These are phyloP conservation scores for Corynascus novoguineensis DNA, from an alignment of 495 filamentous ascomycete species.

Conservation along the genomic window DNA sequence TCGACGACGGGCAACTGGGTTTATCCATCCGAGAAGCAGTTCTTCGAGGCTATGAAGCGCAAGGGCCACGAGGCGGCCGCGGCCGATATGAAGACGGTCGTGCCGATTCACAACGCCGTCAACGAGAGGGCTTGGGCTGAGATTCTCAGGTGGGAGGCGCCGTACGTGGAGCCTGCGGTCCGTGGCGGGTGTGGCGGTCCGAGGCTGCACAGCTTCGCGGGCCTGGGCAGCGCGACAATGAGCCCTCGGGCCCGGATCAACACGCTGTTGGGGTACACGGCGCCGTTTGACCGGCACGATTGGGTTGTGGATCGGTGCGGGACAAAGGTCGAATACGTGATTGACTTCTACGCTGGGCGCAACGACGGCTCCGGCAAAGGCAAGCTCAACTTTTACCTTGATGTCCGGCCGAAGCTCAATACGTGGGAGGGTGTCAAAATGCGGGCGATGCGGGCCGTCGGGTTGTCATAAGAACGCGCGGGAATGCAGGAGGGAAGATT, in stretches of 20 bases:
- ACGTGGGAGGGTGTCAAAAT: constrained; percentile 83
- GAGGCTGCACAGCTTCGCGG: constrained; percentile 74
- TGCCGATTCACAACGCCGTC: constrained; percentile 97
- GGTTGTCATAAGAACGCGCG: constrained; percentile 52
- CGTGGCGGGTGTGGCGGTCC: constrained; percentile 67
- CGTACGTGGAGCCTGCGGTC: constrained; percentile 40
- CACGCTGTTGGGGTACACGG: constrained; percentile 75
- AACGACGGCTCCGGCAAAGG: constrained; percentile 46
- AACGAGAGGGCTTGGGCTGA: constrained; percentile 84
- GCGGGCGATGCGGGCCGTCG: constrained; percentile 59
- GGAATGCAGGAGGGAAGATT: neutral
- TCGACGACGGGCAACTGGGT: constrained; percentile 81
- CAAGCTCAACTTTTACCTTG: constrained; percentile 84
- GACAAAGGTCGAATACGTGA: constrained; percentile 86
- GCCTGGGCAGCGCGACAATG: constrained; percentile 58
- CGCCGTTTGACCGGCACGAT: constrained; percentile 93
- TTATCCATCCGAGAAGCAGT: constrained; percentile 92
- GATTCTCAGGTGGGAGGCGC: constrained; percentile 78
- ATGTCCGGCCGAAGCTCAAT: constrained; percentile 93
- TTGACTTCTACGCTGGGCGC: constrained; percentile 93
- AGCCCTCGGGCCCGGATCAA: constrained; percentile 80
- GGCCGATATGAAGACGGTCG: constrained; percentile 77
- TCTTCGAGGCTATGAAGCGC: constrained; percentile 89
- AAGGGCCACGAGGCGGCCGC: constrained; percentile 59
- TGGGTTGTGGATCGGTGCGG: constrained; percentile 95